Percentiles rank a stretch among this genome's conserved stretches.
Evolutionary conservation across 768 basidiomycete species (phyloP).

Genomic region (Tylopilus plumbeoviolaceoides): DNA sequence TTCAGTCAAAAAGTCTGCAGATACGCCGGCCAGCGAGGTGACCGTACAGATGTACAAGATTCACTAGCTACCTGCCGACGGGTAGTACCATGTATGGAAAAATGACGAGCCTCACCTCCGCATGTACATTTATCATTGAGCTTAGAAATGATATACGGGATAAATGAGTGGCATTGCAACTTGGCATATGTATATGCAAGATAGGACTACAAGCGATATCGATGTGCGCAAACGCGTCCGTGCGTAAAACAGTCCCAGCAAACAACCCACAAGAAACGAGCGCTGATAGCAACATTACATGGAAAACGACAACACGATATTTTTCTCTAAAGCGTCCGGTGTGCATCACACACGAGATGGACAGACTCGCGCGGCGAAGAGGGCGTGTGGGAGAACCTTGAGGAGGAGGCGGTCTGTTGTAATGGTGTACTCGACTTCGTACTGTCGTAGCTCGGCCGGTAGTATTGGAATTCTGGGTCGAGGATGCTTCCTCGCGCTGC

Average conservation of each 20-base stretch:
- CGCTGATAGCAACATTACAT: not conserved
- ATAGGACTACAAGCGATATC: constrained; percentile 6
- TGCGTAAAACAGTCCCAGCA: not conserved
- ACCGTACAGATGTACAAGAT: constrained; percentile 79
- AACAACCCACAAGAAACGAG: not conserved
- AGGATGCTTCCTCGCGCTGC: constrained; percentile 33
- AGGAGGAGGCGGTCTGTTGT: not conserved
- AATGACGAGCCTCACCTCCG: too few relatives aligned
- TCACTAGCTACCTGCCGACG: constrained; percentile 36
- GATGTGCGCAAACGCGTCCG: too few relatives aligned
- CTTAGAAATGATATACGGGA: not conserved
- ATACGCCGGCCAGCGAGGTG: constrained; percentile 36
- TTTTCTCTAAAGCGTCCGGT: constrained; percentile 8
- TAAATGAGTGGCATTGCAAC: not conserved
- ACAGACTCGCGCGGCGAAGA: not conserved
- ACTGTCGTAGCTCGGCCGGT: constrained; percentile 15
- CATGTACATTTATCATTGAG: too few relatives aligned
- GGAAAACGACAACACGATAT: not conserved
- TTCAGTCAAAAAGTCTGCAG: constrained; percentile 40
- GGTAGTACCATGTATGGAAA: not conserved
- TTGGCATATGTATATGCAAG: too few relatives aligned
- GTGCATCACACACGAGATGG: not conserved
- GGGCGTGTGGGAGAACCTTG: constrained; percentile 5
- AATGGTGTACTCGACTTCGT: constrained; percentile 2
- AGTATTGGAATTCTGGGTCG: constrained; percentile 8